Base-by-base conservation (phyloP, 257 asterid genomes). In the Knoxia roxburghii region DNA sequence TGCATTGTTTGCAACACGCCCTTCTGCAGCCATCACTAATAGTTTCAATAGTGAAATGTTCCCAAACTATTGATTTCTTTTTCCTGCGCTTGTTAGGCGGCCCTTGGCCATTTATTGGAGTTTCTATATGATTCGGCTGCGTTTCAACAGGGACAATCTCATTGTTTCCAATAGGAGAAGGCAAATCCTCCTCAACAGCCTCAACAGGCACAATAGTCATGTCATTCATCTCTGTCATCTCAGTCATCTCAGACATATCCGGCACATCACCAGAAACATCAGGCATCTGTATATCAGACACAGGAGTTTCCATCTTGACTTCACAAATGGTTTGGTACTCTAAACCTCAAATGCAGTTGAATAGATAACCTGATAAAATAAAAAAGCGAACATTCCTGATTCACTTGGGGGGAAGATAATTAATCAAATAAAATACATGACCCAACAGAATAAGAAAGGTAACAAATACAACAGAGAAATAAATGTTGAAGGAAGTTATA, bases 21-120 rank as follows among this genome's bases (percentile, higher is more conserved):
- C 96, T 83, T 73, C 99, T 77, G 60, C 84, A 80, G 46, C 96
- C 97, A 65, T 82, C 75, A 40, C 95, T 86, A 5, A 88, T 82
- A 3, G 83, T 76, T 72, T 94, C 96, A 15, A 94, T 90, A 14
- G 98, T 90, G 84, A 94, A 94, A 76, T 94, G 95, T 73, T 94
- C 99, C 99, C 99, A 94, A 21, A 94, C 99, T 3, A 94, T 70
- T 0, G 99, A 94, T 77, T 90, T 88, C 96, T 90, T 94, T 76
- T 90, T 90, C 76, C 98, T 70, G 11, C 97, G 95, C 76, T 77
- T 80, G 74, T 59, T 61, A 2, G 64, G 77, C 35, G 61, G 83
- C 52, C 9, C 41, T 3, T 37, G 41, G 41, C 41, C 41, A 37
- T 4, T 9, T 3, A 37, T 9, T 3, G 41, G 41, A 9, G 41